A percentile compares a stretch with the other conserved stretches of the same genome.
Evolutionary conservation across 768 basidiomycete species (phyloP).

Genomic region (Exidia glandulosa): DNA sequence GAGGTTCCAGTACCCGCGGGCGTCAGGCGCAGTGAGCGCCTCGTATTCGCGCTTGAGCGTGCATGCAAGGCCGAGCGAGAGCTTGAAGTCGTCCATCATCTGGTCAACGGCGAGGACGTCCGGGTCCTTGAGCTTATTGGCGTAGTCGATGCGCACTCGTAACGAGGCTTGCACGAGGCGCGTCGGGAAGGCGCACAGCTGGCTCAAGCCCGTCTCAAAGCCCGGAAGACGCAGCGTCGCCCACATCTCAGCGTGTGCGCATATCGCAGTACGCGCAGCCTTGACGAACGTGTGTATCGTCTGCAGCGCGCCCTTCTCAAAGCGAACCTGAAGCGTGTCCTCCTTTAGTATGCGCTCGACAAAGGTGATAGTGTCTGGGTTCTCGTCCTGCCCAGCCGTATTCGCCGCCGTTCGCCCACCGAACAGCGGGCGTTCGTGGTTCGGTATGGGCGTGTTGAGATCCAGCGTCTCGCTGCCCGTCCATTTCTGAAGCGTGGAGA

Average conservation of each 20-base stretch:
- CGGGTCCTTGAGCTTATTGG: slow-evolving; percentile 78
- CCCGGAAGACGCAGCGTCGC: slow-evolving; percentile 83
- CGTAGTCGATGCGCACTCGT: slow-evolving; percentile 80
- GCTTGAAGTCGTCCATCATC: slow-evolving; percentile 84
- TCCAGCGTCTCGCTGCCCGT: slow-evolving; percentile 88
- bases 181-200: slow-evolving; percentile 92
- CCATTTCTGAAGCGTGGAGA: slow-evolving; percentile 77
- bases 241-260: slow-evolving; percentile 65
- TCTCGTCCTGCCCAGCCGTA: slow-evolving; percentile 29
- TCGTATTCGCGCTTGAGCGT: slow-evolving; percentile 93
- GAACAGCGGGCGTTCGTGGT: slow-evolving; percentile 40
- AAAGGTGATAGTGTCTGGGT: slow-evolving; percentile 69
- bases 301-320: slow-evolving; percentile 80
- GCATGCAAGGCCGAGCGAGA: slow-evolving; percentile 84
- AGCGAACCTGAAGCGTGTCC: slow-evolving; percentile 89
- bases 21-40: slow-evolving; percentile 80
- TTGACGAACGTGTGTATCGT: slow-evolving; percentile 82
- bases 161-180: slow-evolving; percentile 87
- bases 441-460: slow-evolving; percentile 69
- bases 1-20: slow-evolving; percentile 77
- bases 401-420: slow-evolving; percentile 2
- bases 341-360: slow-evolving; percentile 92
- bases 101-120: slow-evolving; percentile 88
- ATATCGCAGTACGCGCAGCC: slow-evolving; percentile 76
- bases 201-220: slow-evolving; percentile 80